These are phyloP conservation scores for Fraxinus pennsylvanica DNA, from an alignment of 257 asterid species.

Conservation along the genomic window DNA sequence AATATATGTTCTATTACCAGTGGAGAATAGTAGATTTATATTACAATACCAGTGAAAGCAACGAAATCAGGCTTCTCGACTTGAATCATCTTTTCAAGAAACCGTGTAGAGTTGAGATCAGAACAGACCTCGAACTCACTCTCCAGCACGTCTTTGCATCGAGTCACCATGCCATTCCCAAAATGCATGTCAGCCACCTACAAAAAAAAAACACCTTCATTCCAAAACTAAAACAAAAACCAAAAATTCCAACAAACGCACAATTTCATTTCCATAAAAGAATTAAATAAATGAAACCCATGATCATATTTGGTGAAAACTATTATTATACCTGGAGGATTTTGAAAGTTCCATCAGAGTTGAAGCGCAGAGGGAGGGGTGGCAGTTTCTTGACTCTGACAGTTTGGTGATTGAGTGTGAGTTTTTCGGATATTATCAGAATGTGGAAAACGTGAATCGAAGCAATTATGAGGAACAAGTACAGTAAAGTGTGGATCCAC, in stretches of 20 bases:
- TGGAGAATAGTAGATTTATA: not conserved
- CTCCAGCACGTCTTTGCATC: constrained; percentile 81
- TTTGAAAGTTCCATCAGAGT: constrained; percentile 81
- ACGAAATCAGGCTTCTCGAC: constrained; percentile 85
- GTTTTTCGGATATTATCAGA: constrained; percentile 43
- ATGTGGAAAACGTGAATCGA: constrained; percentile 42
- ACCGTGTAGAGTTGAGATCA: constrained; percentile 72
- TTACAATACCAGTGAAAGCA: constrained; percentile 70
- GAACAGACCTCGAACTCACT: constrained; percentile 65
- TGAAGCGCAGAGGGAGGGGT: constrained; percentile 67
- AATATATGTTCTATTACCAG: not conserved
- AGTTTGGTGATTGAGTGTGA: constrained; percentile 46
- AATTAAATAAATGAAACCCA: not conserved
- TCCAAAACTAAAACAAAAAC: not conserved
- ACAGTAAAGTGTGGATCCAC: constrained; percentile 60
- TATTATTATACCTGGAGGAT: constrained; percentile 68
- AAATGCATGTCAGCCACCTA: constrained; percentile 99
- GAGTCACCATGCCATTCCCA: constrained; percentile 82
- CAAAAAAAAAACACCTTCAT: constrained; percentile 16
- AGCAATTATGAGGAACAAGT: constrained; percentile 34
- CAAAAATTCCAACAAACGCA: not conserved
- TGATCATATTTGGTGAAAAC: constrained; percentile 8
- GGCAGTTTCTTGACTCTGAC: constrained; percentile 55
- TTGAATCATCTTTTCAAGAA: constrained; percentile 69
- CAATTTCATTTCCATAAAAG: not conserved